Conservation (phyloP, 495 filamentous ascomycete species). For the Daldinia vernicosa region DNA sequence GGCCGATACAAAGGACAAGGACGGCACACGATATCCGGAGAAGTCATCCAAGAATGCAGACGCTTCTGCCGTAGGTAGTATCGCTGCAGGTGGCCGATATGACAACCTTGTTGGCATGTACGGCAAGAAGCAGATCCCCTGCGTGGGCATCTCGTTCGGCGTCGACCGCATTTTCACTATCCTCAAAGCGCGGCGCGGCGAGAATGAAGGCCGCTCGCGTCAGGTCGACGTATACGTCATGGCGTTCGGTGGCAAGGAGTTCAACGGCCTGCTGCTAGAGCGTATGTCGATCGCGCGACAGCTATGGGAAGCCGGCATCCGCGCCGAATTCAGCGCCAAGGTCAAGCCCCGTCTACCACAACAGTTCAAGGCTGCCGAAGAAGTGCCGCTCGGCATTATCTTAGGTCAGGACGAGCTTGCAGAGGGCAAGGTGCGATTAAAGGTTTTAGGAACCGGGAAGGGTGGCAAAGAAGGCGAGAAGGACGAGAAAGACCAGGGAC, state of each 20-base stretch:
- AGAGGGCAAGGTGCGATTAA: slow-evolving; percentile 78
- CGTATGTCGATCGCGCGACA: slow-evolving; percentile 76
- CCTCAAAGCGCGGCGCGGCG: slow-evolving; percentile 71
- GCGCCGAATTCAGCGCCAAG: slow-evolving; percentile 81
- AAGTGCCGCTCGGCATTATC: slow-evolving; percentile 79
- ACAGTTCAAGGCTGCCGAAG: slow-evolving; percentile 85
- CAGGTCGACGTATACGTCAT: slow-evolving; percentile 84
- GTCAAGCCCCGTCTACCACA: slow-evolving; percentile 78
- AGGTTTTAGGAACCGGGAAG: slow-evolving; percentile 69
- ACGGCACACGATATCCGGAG: slow-evolving; percentile 42
- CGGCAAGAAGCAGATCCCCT: slow-evolving; percentile 75
- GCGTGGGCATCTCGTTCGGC: slow-evolving; percentile 84
- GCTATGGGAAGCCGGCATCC: slow-evolving; percentile 80
- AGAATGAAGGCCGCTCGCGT: slow-evolving; percentile 34
- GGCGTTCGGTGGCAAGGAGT: slow-evolving; percentile 82
- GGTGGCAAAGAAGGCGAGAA: slow-evolving; percentile 65
- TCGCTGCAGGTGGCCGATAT: slow-evolving; percentile 82
- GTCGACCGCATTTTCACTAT: slow-evolving; percentile 86
- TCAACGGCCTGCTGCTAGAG: slow-evolving; percentile 77
- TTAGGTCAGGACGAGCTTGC: slow-evolving; percentile 84
- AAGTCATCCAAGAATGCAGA: slow-evolving; percentile 58
- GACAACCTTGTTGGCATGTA: slow-evolving; percentile 86
- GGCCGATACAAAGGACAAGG: slow-evolving; percentile 45
- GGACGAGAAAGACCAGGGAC: slow-evolving; percentile 76
- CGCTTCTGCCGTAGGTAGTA: slow-evolving; percentile 67